These are phyloP conservation scores for Suhomyces emberorum DNA, from an alignment of 805 yeast species.

Conservation along the genomic window DNA sequence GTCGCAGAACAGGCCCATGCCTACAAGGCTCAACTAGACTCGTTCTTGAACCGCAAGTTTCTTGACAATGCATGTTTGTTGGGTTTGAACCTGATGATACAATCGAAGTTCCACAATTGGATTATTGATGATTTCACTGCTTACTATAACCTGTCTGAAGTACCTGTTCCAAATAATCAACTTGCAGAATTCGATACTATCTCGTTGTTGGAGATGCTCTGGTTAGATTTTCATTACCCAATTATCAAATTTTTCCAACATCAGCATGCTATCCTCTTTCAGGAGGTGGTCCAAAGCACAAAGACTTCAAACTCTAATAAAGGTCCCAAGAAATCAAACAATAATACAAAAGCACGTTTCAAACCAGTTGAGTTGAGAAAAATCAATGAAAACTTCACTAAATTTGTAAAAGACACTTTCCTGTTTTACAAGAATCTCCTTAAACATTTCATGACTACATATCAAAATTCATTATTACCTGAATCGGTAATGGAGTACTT, in stretches of 20 bases:
- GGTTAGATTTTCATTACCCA: conserved; percentile 66
- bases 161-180: conserved; percentile 14
- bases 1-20: conserved; percentile 2
- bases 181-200: conserved; percentile 36
- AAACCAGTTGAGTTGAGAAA: conserved; percentile 56
- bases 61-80: conserved; percentile 43
- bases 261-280: conserved; percentile 27
- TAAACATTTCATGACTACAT: conserved; percentile 36
- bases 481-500: conserved; percentile 27
- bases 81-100: conserved; percentile 49
- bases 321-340: background rate
- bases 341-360: conserved; percentile 14
- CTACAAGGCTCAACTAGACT: conserved; percentile 27
- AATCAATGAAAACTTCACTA: conserved; percentile 48
- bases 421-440: conserved; percentile 48
- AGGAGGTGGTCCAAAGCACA: conserved; percentile 14
- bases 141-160: conserved; percentile 18
- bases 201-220: conserved; percentile 41
- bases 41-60: conserved; percentile 16
- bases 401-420: conserved; percentile 44
- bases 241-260: conserved; percentile 54
- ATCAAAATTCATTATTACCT: conserved; percentile 34
- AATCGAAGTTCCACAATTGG: conserved; percentile 44
- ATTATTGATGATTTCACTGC: conserved; percentile 35
- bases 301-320: conserved; percentile 9